phyloP scores from a whole-genome alignment of 2,329 filamentous ascomycete species.

The Exserohilum turcica region DNA sequence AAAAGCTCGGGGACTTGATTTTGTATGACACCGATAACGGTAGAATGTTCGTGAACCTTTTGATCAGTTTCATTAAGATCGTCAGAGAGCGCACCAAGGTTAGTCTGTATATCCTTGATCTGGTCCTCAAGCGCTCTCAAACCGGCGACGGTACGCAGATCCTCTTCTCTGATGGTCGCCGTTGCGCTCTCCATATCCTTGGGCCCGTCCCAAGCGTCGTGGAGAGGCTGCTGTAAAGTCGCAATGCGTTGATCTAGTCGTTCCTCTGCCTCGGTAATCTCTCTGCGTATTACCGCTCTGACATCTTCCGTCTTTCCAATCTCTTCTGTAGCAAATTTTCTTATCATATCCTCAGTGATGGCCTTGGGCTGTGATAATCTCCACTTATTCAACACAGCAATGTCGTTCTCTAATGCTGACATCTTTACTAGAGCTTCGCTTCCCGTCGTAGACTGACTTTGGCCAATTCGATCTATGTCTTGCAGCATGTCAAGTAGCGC shows the following conservation, averaged over 20 bases:
- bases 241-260: background rate
- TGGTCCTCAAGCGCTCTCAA: background rate
- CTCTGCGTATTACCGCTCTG: background rate
- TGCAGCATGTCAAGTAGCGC: background rate
- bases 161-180: background rate
- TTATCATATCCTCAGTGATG: background rate
- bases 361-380: background rate
- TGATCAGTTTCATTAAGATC: background rate
- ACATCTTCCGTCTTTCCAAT: background rate
- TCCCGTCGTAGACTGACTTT: background rate
- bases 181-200: background rate
- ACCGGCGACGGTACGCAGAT: background rate
- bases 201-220: background rate
- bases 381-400: background rate
- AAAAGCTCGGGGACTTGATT: slow-evolving; percentile 9
- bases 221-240: background rate
- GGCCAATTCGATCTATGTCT: background rate
- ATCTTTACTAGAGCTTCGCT: background rate
- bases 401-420: background rate
- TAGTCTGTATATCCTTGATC: background rate
- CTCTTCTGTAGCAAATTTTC: background rate
- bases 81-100: background rate
- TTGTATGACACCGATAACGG: background rate
- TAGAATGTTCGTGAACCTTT: background rate
- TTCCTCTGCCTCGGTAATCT: background rate